Evolutionary conservation across 495 filamentous ascomycete genomes (phyloP).

Genomic region (Elaphomyces granulatus): DNA sequence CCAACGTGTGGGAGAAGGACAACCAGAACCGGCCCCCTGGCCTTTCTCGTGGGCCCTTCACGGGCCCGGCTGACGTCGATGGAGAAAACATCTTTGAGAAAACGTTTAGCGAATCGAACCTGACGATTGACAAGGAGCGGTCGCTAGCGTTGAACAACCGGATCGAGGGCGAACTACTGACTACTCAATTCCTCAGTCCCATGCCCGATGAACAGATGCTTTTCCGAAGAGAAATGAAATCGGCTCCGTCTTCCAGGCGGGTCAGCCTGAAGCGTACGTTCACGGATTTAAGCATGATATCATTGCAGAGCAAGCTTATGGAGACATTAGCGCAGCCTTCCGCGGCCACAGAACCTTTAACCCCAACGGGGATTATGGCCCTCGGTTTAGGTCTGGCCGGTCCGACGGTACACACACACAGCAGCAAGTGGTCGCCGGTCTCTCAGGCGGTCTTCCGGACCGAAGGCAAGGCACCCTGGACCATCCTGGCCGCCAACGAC

Average conservation of each 20-base stretch:
- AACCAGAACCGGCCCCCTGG: constrained; percentile 27
- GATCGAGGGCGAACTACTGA: constrained; percentile 4
- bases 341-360: constrained; percentile 34
- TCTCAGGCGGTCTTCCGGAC: constrained; percentile 96
- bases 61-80: constrained; percentile 55
- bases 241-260: constrained; percentile 39
- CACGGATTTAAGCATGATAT: constrained; percentile 60
- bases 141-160: constrained; percentile 1
- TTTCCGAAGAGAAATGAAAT: constrained; percentile 20
- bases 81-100: constrained; percentile 69
- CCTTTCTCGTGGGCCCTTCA: constrained; percentile 45
- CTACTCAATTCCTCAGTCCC: constrained; percentile 18
- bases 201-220: constrained; percentile 21
- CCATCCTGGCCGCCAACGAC: constrained; percentile 93
- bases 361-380: constrained; percentile 17
- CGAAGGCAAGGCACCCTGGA: constrained; percentile 76
- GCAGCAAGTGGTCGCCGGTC: constrained; percentile 77
- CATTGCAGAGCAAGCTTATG: constrained; percentile 69
- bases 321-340: constrained; percentile 84
- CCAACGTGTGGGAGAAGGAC: constrained; percentile 53
- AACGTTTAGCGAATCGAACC: constrained; percentile 42
- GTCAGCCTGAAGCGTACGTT: constrained; percentile 73
- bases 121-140: constrained; percentile 1
- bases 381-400: constrained; percentile 26
- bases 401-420: constrained; percentile 59